Conservation (phyloP, 202 grass and related monocot genomes). For the Panicum hallii region DNA sequence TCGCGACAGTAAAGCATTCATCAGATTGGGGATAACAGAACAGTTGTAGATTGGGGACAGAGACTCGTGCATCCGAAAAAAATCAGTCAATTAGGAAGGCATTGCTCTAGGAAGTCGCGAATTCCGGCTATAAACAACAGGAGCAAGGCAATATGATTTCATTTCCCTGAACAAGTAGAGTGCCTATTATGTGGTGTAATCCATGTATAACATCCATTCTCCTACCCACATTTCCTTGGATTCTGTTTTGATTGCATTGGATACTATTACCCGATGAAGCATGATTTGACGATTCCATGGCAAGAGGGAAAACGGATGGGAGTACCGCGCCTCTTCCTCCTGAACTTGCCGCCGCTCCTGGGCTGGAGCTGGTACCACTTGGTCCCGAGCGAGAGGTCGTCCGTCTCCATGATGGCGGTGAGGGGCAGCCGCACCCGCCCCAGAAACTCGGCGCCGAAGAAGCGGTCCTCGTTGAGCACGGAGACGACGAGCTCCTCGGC, state of each 20-base stretch:
- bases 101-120: slow-evolving; percentile 15
- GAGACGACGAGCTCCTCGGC: slow-evolving; percentile 64
- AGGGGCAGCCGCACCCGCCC: slow-evolving; percentile 59
- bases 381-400: slow-evolving; percentile 60
- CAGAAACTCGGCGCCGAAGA: slow-evolving; percentile 61
- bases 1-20: slow-evolving; percentile 40
- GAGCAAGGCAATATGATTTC: not conserved
- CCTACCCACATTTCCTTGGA: slow-evolving; percentile 2
- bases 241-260: not conserved
- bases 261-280: not conserved
- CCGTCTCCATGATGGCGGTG: slow-evolving; percentile 54
- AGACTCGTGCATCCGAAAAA: not conserved
- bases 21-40: slow-evolving; percentile 30
- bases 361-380: slow-evolving; percentile 68
- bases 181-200: not conserved
- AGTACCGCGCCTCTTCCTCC: slow-evolving; percentile 62
- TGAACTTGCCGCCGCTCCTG: slow-evolving; percentile 59
- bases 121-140: not conserved
- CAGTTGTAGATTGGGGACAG: not conserved
- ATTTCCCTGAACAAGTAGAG: not conserved
- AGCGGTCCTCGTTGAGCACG: slow-evolving; percentile 67
- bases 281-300: not conserved
- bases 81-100: not conserved
- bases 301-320: slow-evolving; percentile 4
- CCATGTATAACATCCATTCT: slow-evolving; percentile 23